Percentiles rank a stretch among this genome's conserved stretches.
phyloP scores from a whole-genome alignment of 176 grass and related monocot genomes.

The Ananas comosus region DNA sequence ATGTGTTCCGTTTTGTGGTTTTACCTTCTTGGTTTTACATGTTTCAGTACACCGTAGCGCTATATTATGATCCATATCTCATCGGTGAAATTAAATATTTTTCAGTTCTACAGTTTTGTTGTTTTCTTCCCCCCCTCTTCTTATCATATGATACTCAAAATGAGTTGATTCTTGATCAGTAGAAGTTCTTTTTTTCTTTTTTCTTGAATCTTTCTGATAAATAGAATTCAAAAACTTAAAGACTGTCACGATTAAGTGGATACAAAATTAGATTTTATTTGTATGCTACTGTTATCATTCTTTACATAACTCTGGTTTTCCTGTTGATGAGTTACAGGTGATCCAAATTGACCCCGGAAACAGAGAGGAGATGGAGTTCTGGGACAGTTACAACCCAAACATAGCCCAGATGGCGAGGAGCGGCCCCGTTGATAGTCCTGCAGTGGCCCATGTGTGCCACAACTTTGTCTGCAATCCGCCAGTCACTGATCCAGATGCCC shows the following conservation, averaged over 20 bases:
- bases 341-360: slow-evolving; percentile 57
- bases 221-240: too few species aligned
- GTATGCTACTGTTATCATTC: too few species aligned
- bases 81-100: too few species aligned
- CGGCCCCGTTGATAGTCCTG: not conserved
- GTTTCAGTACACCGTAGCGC: not conserved
- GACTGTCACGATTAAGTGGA: too few species aligned
- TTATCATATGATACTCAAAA: too few species aligned
- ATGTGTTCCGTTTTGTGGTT: not conserved
- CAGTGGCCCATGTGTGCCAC: slow-evolving; percentile 40
- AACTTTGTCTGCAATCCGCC: slow-evolving; percentile 78
- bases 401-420: not conserved
- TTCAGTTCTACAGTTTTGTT: not conserved
- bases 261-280: too few species aligned
- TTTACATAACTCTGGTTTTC: not conserved
- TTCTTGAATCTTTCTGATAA: too few species aligned
- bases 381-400: slow-evolving; percentile 44
- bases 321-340: slow-evolving; percentile 31
- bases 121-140: not conserved
- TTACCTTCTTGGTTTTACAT: not conserved
- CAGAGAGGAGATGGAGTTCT: slow-evolving; percentile 55
- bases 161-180: too few species aligned
- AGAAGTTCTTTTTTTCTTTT: too few species aligned
- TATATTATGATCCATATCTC: too few species aligned
- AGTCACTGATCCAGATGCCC: slow-evolving; percentile 34